phyloP scores from a whole-genome alignment of 306 rosid species.

The Leucaena leucocephala region DNA sequence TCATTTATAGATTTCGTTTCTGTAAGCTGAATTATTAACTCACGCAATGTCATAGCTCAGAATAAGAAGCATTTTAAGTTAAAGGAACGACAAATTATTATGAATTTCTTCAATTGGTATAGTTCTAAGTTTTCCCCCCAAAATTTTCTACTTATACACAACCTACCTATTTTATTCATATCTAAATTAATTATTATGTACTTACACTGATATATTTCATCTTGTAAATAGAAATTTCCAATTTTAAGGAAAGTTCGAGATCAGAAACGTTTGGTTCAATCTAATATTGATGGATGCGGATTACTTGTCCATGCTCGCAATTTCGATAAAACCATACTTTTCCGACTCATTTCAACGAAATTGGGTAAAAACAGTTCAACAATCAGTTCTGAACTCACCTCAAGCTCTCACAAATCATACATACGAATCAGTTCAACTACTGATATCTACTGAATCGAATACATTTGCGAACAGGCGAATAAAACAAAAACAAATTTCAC shows the following conservation, averaged over 20 bases:
- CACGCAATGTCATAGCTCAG: background rate
- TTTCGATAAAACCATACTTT: background rate
- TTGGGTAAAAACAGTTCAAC: background rate
- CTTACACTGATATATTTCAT: background rate
- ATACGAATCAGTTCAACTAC: background rate
- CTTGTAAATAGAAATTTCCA: background rate
- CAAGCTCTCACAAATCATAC: slow-evolving; percentile 18
- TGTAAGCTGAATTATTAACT: background rate
- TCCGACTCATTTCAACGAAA: background rate
- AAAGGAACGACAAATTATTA: background rate
- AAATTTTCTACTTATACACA: background rate
- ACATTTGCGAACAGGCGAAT: background rate
- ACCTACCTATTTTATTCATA: background rate
- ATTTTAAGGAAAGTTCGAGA: background rate
- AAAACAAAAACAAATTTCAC: slow-evolving; percentile 3
- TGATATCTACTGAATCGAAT: background rate
- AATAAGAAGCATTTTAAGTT: background rate
- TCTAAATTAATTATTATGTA: background rate
- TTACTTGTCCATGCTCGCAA: background rate
- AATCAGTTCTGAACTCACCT: background rate
- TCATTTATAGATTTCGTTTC: background rate
- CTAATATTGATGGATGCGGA: background rate
- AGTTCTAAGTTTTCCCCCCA: background rate
- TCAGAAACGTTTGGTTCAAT: background rate
- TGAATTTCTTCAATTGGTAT: background rate